phyloP scores from a whole-genome alignment of 2,329 filamentous ascomycete genomes.

The Mycosphaerella arachidis region DNA sequence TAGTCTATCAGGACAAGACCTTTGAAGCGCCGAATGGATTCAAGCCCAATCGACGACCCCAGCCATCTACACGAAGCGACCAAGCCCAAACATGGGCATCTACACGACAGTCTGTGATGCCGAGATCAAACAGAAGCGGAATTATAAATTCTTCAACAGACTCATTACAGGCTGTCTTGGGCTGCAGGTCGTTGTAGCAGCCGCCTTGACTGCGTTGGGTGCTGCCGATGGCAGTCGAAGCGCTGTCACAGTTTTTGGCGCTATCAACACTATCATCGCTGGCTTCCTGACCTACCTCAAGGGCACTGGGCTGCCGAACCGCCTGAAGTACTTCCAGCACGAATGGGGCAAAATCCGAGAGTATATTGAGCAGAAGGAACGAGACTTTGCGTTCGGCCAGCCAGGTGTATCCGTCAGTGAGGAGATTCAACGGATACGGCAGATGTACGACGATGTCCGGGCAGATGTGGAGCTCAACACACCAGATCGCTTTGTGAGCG shows the following conservation, averaged over 20 bases:
- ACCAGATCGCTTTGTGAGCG: slow-evolving; percentile 19
- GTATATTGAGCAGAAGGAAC: slow-evolving; percentile 22
- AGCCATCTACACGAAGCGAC: slow-evolving; percentile 5
- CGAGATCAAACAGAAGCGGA: slow-evolving; percentile 19
- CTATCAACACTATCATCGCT: slow-evolving; percentile 23
- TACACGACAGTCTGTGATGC: slow-evolving; percentile 19
- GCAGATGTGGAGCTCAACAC: slow-evolving; percentile 19
- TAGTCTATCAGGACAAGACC: slow-evolving; percentile 18
- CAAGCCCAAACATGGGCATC: slow-evolving; percentile 18
- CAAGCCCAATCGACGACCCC: slow-evolving; percentile 12
- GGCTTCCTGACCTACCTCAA: slow-evolving; percentile 23
- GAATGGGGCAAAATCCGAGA: slow-evolving; percentile 22
- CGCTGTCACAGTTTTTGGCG: slow-evolving; percentile 21
- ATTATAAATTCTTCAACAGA: slow-evolving; percentile 15
- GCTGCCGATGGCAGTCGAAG: slow-evolving; percentile 14
- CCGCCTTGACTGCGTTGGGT: slow-evolving; percentile 20
- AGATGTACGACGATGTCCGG: slow-evolving; percentile 18
- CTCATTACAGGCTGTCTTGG: slow-evolving; percentile 19
- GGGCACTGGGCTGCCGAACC: slow-evolving; percentile 19
- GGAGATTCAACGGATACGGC: slow-evolving; percentile 15
- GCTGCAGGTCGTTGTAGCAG: slow-evolving; percentile 20
- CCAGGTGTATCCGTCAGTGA: slow-evolving; percentile 5
- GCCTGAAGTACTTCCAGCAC: slow-evolving; percentile 21
- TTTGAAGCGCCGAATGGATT: slow-evolving; percentile 16
- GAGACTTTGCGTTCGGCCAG: slow-evolving; percentile 14